phyloP scores from a whole-genome alignment of 2,329 filamentous ascomycete species.

The Fusarium begoniae region DNA sequence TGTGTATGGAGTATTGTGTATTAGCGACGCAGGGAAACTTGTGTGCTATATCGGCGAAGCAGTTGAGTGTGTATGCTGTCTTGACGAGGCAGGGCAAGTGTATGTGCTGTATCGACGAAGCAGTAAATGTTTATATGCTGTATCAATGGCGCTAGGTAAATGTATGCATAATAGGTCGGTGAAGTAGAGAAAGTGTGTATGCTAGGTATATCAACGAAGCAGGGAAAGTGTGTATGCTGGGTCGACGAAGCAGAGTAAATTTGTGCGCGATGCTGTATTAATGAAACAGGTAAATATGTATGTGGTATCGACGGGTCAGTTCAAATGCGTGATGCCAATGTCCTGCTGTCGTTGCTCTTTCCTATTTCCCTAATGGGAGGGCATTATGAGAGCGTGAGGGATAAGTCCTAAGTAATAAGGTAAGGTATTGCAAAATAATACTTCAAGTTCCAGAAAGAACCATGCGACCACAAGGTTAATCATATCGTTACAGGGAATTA shows the following conservation, averaged over 20 bases:
- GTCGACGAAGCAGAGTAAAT: not conserved
- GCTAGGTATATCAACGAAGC: not conserved
- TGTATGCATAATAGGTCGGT: too few species aligned
- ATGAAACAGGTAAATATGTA: not conserved
- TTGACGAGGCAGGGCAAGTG: too few species aligned
- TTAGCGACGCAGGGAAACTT: too few species aligned
- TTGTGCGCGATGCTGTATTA: not conserved
- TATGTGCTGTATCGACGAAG: too few species aligned
- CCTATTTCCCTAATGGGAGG: not conserved
- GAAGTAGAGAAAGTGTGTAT: not conserved
- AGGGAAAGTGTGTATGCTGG: fast-evolving
- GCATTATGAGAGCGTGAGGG: not conserved
- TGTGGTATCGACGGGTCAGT: not conserved
- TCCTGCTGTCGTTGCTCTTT: not conserved
- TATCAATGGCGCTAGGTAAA: too few species aligned
- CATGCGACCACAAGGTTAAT: not conserved
- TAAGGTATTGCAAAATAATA: not conserved
- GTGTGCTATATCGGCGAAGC: too few species aligned
- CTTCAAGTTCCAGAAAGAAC: not conserved
- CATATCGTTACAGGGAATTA: not conserved
- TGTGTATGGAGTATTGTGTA: too few species aligned
- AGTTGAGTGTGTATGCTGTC: too few species aligned
- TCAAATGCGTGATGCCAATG: not conserved
- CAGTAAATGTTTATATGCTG: too few species aligned
- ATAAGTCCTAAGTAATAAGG: too few species aligned